phyloP scores from a whole-genome alignment of 2,329 filamentous ascomycete species.

The Sclerotinia minor region DNA sequence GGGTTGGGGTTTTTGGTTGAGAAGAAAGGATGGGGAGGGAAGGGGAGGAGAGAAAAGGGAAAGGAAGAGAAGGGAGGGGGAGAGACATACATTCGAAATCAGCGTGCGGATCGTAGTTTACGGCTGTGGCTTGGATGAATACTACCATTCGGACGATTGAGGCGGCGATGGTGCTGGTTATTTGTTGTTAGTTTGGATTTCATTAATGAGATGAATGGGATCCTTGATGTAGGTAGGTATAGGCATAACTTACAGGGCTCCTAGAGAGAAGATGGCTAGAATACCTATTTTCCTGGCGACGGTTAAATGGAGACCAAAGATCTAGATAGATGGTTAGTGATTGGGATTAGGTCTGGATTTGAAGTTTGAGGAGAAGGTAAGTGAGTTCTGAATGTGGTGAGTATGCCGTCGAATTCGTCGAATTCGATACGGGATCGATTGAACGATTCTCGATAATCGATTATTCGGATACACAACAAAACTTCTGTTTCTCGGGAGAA shows the following conservation, averaged over 20 bases:
- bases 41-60: not conserved
- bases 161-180: slow-evolving; percentile 18
- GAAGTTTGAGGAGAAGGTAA: not conserved
- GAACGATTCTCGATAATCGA: not conserved
- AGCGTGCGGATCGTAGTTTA: slow-evolving; percentile 18
- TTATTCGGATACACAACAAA: slow-evolving; percentile 5
- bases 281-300: slow-evolving; percentile 17
- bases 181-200: not conserved
- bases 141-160: slow-evolving; percentile 20
- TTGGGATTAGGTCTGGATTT: no score
- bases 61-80: no score
- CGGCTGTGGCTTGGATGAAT: slow-evolving; percentile 16
- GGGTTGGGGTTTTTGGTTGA: no score
- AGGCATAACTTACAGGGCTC: slow-evolving; percentile 11
- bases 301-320: slow-evolving; percentile 9
- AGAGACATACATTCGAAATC: slow-evolving; percentile 17
- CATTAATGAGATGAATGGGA: accelerated
- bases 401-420: not conserved
- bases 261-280: slow-evolving; percentile 19
- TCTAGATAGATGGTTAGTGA: not conserved
- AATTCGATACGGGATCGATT: not conserved
- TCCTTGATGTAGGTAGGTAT: not conserved
- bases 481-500: not conserved
- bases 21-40: not conserved
- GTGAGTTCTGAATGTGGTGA: not conserved